Evolutionary conservation across 306 rosid species (phyloP).

Genomic region (Urtica urens): DNA sequence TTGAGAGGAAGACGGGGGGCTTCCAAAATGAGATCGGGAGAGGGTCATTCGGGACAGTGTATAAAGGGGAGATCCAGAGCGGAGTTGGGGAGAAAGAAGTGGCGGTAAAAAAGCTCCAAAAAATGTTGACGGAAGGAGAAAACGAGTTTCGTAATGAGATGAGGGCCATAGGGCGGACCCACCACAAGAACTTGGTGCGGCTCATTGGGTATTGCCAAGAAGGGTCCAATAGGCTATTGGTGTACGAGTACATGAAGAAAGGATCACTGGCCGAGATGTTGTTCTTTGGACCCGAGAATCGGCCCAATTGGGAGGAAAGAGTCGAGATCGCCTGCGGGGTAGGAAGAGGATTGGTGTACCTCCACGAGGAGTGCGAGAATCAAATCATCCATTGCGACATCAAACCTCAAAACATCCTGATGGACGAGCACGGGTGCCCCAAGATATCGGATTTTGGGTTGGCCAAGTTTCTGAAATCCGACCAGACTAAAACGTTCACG

Average conservation of each 20-base stretch:
- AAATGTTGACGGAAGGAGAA: conserved; percentile 4
- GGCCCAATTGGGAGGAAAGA: conserved; percentile 21
- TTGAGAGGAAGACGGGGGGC: conserved; percentile 21
- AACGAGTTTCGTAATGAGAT: conserved; percentile 23
- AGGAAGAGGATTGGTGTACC: conserved; percentile 21
- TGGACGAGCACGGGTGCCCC: conserved; percentile 11
- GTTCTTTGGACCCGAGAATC: conserved; percentile 21
- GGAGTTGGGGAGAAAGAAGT: conserved; percentile 1
- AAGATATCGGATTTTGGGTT: conserved; percentile 31
- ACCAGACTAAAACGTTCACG: conserved; percentile 28
- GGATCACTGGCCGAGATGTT: conserved; percentile 23
- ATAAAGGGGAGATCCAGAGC: conserved; percentile 12
- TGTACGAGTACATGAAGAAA: conserved; percentile 19
- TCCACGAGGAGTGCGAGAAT: conserved; percentile 32
- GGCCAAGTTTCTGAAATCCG: conserved; percentile 27
- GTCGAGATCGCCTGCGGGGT: conserved; percentile 14
- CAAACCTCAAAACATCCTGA: conserved; percentile 44
- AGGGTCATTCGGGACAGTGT: conserved; percentile 31
- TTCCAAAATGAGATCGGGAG: conserved; percentile 26
- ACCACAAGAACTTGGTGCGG: conserved; percentile 28
- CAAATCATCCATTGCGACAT: conserved; percentile 40
- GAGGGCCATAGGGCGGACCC: conserved; percentile 20
- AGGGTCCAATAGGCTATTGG: conserved; percentile 9
- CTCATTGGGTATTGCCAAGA: conserved; percentile 17
- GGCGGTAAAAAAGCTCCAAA: conserved; percentile 24